Base-by-base conservation (phyloP, 2,329 filamentous ascomycete genomes). In the Arthrobotrys iridis region DNA sequence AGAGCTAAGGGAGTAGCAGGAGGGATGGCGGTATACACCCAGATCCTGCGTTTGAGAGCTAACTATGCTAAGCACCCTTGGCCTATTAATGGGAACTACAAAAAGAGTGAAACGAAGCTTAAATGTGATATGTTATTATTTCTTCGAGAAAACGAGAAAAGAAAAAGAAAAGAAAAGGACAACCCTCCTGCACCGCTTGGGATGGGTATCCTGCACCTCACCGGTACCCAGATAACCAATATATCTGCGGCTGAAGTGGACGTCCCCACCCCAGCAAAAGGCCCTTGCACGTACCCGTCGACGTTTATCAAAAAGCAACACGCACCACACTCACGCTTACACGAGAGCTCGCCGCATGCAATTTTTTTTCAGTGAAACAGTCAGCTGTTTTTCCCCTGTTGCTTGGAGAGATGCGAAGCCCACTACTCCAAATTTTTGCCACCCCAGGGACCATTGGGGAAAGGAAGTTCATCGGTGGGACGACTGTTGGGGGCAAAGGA, bases 191-290 rank as follows among this genome's bases (percentile, higher is more conserved):
- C n/a, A n/a, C n/a, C n/a, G n/a, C n/a, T n/a, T n/a, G n/a, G n/a
- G n/a, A n/a, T n/a, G n/a, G n/a, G n/a, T 18, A 55, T 22, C 50
- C 50, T 55, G 30, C 50, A 55, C 15, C 50, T 52, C 26, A 11
- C 26, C 24, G 18, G 28, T 5, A 28, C 50, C 50, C 26, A 52
- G 46, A 52, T 33, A 52, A 55, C 50, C 6, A 55, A 55, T 55
- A 55, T 55, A 55, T 30, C 40, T 68, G 65, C 55, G 65, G 65
- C 65, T 70, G 65, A 60, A 62, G 57, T 55, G 40, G 41, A 22
- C 55, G 18, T 5, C 30, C 50, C 28, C 48, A 28, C 50, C 37
- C 22, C 28, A 28, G 33, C 28, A 48, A 40, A 41, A 59, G 24
- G 37, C 55, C 62, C 62, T 66, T 66, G 62, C 48, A 33, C 46